Base-by-base conservation (phyloP, 2,329 filamentous ascomycete species). In the Fusarium torulosum region DNA sequence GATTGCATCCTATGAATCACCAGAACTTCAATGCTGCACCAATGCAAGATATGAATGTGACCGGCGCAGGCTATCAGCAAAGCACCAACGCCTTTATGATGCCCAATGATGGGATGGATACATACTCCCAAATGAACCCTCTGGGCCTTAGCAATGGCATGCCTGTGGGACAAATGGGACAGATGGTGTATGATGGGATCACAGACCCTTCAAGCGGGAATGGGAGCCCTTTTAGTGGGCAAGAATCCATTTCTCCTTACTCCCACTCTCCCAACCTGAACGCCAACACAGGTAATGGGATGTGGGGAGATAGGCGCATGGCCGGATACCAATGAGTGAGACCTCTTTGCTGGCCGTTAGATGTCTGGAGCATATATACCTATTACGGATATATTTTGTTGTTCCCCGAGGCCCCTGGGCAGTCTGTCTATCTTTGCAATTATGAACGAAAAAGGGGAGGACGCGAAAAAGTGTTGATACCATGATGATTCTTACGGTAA, bases 141-240 rank as follows among this genome's bases (percentile, higher is more conserved):
- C 68, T 78, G 14, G 77, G 77, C 11, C 63, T 79, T 31, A 73
- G 69, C 44, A 67, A 66, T 8, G 64, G 52, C 9, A 67, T 67
- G 31, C 64, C 65, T 13, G 71, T 77, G 68, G 66, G 71, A 17
- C 76, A 75, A 19, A 74, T 78, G 67, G 66, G 71, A 14, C 76
- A 75, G 35, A 62, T 79, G 66, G 67, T 61, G 15, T 78, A 77
- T 52, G 76, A 76, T 11, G 63, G 71, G 33, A 75, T 77, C 50
- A 71, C 78, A 54, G 72, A 74, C 35, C 71, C 75, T n/a, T 73
- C 74, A 29, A 78, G 75, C 44, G 73, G 72, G 14, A 74, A 76
- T 52, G 75, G 72, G n/a, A 79, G 77, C 59, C 77, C 78, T 6
- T 80, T 77, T 42, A 76, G 76, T 45, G 78, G 76, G 7, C 77